Evolutionary conservation across 2,329 filamentous ascomycete species (phyloP).

Genomic region (Colletotrichum paranaense): DNA sequence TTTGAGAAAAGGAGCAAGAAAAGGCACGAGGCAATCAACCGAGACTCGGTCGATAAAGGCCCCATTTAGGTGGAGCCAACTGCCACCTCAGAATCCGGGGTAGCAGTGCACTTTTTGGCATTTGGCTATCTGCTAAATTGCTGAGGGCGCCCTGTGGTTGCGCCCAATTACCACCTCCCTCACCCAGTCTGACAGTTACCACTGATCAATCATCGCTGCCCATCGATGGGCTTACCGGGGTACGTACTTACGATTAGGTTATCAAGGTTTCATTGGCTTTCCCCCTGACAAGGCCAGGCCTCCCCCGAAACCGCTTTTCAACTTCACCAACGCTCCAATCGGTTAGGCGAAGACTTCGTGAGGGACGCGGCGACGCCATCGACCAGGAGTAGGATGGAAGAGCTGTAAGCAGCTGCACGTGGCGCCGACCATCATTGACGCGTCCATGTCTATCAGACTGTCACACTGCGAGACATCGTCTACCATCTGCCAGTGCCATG

Average conservation of each 20-base stretch:
- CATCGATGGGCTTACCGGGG: background rate
- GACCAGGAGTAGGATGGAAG: background rate
- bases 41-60: slow-evolving; percentile 18
- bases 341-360: background rate
- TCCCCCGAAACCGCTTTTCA: background rate
- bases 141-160: background rate
- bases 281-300: background rate
- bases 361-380: background rate
- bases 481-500: background rate
- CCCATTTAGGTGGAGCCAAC: slow-evolving; percentile 24
- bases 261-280: slow-evolving; percentile 21
- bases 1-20: slow-evolving; percentile 25
- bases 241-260: slow-evolving; percentile 19
- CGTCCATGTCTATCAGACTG: background rate
- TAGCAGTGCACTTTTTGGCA: slow-evolving; percentile 22
- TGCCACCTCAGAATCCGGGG: slow-evolving; percentile 27
- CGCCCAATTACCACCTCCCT: background rate
- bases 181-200: too few relatives aligned
- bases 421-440: background rate
- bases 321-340: background rate
- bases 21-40: slow-evolving; percentile 13
- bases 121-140: background rate
- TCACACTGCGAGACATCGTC: background rate
- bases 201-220: too few relatives aligned
- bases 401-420: slow-evolving; percentile 2